A percentile compares a stretch with the other conserved stretches of the same genome.
Evolutionary conservation across 441 rosid species (phyloP).

Genomic region (Capsella rubella): DNA sequence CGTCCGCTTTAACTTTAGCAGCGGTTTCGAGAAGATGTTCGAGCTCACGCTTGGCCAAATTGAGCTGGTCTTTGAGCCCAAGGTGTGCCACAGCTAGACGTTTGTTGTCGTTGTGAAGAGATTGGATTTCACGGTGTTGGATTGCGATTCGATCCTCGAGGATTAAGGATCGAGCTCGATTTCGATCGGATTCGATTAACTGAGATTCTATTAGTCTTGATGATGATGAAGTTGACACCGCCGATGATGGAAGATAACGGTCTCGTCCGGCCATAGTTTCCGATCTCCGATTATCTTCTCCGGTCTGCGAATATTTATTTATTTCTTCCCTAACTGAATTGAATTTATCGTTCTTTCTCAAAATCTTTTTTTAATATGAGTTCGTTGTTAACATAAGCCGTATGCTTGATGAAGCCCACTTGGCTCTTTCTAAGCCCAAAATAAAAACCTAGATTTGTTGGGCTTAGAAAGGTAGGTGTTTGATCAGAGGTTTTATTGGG

Average conservation of each 20-base stretch:
- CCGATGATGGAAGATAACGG: conserved; percentile 29
- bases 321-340: neutral
- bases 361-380: neutral
- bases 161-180: conserved; percentile 37
- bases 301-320: neutral
- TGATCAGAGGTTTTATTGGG: no score
- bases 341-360: neutral
- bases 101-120: conserved; percentile 72
- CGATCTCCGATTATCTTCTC: conserved; percentile 31
- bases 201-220: conserved; percentile 27
- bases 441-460: no score
- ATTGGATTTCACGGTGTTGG: conserved; percentile 74
- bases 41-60: conserved; percentile 61
- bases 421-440: no score
- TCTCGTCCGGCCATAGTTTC: conserved; percentile 36
- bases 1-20: conserved; percentile 58
- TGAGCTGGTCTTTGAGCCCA: conserved; percentile 73
- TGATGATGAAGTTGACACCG: conserved; percentile 29
- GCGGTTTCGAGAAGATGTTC: conserved; percentile 54
- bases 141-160: conserved; percentile 76
- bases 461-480: no score
- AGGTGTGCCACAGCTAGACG: conserved; percentile 64
- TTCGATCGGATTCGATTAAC: conserved; percentile 27
- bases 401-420: no score
- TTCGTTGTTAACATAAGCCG: neutral